Evolutionary conservation across 2,329 filamentous ascomycete species (phyloP).

Genomic region (Pseudopyrenochaeta lycopersici): DNA sequence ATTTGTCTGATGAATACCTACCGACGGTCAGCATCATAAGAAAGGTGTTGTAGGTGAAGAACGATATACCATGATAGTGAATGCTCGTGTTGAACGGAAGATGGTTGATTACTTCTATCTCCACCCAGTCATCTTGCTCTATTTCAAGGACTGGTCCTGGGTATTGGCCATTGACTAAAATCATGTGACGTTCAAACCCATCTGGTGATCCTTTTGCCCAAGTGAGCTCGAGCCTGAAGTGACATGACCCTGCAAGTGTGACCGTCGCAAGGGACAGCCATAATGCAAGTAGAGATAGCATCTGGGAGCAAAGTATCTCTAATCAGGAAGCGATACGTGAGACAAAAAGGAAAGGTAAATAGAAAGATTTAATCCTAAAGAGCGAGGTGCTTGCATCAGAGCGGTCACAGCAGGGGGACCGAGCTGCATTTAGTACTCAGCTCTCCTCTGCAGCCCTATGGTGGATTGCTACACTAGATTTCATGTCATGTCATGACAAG

Average conservation of each 20-base stretch:
- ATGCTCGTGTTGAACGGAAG: slow-evolving; percentile 60
- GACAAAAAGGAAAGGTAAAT: background rate
- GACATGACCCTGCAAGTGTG: slow-evolving; percentile 11
- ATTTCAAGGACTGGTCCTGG: slow-evolving; percentile 32
- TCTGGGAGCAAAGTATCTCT: slow-evolving; percentile 2
- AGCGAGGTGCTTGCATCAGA: slow-evolving; percentile 1
- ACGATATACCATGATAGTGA: slow-evolving; percentile 58
- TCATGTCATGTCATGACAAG: background rate
- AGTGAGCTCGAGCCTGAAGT: slow-evolving; percentile 32
- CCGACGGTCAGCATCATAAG: background rate
- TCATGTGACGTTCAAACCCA: slow-evolving; percentile 34
- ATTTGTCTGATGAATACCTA: slow-evolving; percentile 58
- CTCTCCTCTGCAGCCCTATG: background rate
- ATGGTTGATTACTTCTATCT: slow-evolving; percentile 54
- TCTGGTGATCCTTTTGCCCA: slow-evolving; percentile 31
- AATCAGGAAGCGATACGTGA: background rate
- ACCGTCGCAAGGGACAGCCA: slow-evolving; percentile 14
- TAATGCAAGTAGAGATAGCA: slow-evolving; percentile 19
- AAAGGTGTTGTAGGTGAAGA: background rate
- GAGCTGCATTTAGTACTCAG: slow-evolving; percentile 5
- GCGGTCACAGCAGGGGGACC: background rate
- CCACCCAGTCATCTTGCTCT: slow-evolving; percentile 32
- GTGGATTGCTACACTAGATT: background rate
- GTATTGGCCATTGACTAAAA: slow-evolving; percentile 38
- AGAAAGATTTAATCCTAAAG: background rate